Evolutionary conservation across 495 filamentous ascomycete genomes (phyloP), one percentile per base, ranked within the genome.

Genomic region (Cryomyces minteri): DNA sequence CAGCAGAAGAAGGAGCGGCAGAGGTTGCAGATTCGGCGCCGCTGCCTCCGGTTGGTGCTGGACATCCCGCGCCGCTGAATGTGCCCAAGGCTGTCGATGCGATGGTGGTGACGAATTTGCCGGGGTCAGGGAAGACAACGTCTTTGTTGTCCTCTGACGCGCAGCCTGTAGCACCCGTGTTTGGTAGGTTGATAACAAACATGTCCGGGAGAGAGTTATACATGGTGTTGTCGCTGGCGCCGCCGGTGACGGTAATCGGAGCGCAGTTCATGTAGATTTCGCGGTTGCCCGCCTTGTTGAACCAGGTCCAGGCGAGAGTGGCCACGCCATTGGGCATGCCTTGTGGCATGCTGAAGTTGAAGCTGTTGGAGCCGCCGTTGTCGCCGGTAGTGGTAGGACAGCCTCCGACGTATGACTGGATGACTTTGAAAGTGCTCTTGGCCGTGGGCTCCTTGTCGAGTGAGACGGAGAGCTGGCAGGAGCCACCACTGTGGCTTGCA

Each of bases 401-500:
- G 31, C 78, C 82, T 9, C 84, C 82, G 37, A 84, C 67, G 41
- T 88, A 80, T 1, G 79, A 83, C 51, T 88, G 71, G 54, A 92
- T 84, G 48, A 90, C 83, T 58, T 85, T 77, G 64, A 74, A 93
- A 0, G 61, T 68, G 51, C 76, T 72, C 45, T 67, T 65, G 41
- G 62, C 64, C 43, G 59, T 75, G 4, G 79, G 79, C 3, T 64
- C 51, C 8, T 62, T 58, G 54, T 92, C 84, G 50, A 80, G 80
- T 5, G 85, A 82, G 52, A 94, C 68, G 0, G 78, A 71, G 29
- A 95, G 56, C 56, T 95, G 88, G 59, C 86, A 93, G 4, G 82
- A 86, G 4, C 88, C 88, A 39, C 88, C 88, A 31, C 80, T 79
- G 58, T 93, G 85, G 6, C 74, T 73, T 0, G 86, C 87, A 6